Conservation (phyloP, 1,139 yeast species). For the Yamadazyma mexicana region DNA sequence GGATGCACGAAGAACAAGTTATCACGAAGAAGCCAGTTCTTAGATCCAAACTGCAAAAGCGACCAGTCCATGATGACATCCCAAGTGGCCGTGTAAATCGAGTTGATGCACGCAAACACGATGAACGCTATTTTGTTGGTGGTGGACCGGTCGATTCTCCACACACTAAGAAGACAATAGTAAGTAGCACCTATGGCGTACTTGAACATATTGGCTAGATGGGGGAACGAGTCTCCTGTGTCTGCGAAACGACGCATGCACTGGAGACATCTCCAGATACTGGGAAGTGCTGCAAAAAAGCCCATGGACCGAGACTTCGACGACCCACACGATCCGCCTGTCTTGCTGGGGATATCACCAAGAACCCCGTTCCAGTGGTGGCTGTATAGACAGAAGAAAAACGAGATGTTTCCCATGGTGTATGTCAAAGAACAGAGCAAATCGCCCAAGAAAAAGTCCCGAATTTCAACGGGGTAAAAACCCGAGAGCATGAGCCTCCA, state of each 20-base stretch:
- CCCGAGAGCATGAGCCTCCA: slow-evolving; percentile 82
- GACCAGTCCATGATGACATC: slow-evolving; percentile 97
- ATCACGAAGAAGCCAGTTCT: slow-evolving; percentile 63
- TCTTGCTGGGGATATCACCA: slow-evolving; percentile 30
- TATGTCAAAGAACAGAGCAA: slow-evolving; percentile 85
- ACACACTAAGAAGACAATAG: slow-evolving; percentile 74
- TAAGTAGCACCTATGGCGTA: slow-evolving; percentile 67
- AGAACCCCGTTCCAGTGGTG: slow-evolving; percentile 61
- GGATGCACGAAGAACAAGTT: slow-evolving; percentile 64
- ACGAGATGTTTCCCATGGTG: slow-evolving; percentile 79
- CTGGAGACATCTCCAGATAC: slow-evolving; percentile 87
- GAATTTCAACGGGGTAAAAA: slow-evolving; percentile 88
- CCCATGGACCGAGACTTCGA: slow-evolving; percentile 77
- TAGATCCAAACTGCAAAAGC: slow-evolving; percentile 64
- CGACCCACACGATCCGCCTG: slow-evolving; percentile 77
- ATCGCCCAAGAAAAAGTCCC: slow-evolving; percentile 93
- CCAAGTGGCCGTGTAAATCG: slow-evolving; percentile 74
- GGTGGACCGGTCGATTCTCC: slow-evolving; percentile 58
- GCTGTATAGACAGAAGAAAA: slow-evolving; percentile 81
- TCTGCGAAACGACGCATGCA: slow-evolving; percentile 90
- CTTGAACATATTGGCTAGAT: slow-evolving; percentile 85
- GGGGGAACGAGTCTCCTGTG: slow-evolving; percentile 96
- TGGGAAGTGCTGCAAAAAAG: slow-evolving; percentile 79
- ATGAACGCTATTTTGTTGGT: slow-evolving; percentile 61
- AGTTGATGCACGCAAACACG: slow-evolving; percentile 70